A percentile compares a stretch with the other conserved stretches of the same genome.
Evolutionary conservation across 805 yeast genomes (phyloP).

Genomic region (Cyberlindnera lachancei): DNA sequence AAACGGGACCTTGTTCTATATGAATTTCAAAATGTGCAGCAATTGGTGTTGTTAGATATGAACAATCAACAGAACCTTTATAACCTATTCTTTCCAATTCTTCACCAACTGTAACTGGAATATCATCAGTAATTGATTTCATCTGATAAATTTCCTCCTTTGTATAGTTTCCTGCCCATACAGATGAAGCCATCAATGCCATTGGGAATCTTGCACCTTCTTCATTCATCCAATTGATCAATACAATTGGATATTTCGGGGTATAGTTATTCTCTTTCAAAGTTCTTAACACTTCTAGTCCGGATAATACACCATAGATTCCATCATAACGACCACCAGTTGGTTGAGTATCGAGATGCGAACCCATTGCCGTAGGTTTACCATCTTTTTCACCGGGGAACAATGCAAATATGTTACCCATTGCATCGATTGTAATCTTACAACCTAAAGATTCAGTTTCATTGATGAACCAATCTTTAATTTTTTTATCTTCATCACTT

Average conservation of each 20-base stretch:
- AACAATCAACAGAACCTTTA: constrained; percentile 43
- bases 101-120: constrained; percentile 40
- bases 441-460: constrained; percentile 52
- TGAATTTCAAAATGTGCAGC: constrained; percentile 70
- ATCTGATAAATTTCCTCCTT: constrained; percentile 43
- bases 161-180: constrained; percentile 49
- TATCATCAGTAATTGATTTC: constrained; percentile 45
- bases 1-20: constrained; percentile 70
- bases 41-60: constrained; percentile 43
- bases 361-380: constrained; percentile 60
- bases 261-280: constrained; percentile 47
- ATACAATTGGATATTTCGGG: constrained; percentile 62
- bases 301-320: constrained; percentile 59
- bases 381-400: constrained; percentile 47
- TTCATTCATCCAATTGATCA: constrained; percentile 68
- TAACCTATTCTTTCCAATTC: constrained; percentile 59
- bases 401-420: constrained; percentile 64
- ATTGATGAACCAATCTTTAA: constrained; percentile 56
- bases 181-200: constrained; percentile 58
- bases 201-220: constrained; percentile 76
- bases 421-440: constrained; percentile 47
- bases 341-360: constrained; percentile 73
- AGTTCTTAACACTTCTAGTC: constrained; percentile 60
- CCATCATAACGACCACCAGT: constrained; percentile 77
- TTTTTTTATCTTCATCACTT: constrained; percentile 52